Conservation (phyloP, 192 early-diverging fungal genomes). For the Neocallimastix lanati region DNA sequence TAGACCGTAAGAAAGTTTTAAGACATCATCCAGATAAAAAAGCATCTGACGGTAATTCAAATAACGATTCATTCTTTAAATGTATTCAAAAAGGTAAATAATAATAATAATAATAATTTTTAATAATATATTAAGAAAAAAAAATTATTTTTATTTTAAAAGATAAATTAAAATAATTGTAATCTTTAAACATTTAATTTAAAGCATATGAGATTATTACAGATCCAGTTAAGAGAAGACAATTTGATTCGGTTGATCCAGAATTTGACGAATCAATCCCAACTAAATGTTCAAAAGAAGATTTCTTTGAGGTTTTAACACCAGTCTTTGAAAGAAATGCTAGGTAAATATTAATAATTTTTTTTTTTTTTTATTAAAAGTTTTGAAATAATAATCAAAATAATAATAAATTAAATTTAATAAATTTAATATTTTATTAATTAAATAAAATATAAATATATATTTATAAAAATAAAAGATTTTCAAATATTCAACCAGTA, state of each 20-base stretch:
- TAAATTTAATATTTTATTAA: too few species aligned
- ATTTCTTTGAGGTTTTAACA: slow-evolving; percentile 56
- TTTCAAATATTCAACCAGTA: slow-evolving; percentile 79
- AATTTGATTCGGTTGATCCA: slow-evolving; percentile 93
- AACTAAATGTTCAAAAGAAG: slow-evolving; percentile 38
- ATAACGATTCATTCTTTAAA: slow-evolving; percentile 99
- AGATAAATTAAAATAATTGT: too few species aligned
- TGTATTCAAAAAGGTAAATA: slow-evolving; percentile 62
- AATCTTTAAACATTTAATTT: neutral
- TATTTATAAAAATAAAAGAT: slow-evolving; percentile 20
- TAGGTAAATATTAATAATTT: neutral
- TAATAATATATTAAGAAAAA: neutral
- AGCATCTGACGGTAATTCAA: slow-evolving; percentile 35
- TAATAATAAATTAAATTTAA: too few species aligned
- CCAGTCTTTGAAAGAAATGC: slow-evolving; percentile 2
- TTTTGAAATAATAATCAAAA: too few species aligned
- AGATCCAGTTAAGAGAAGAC: slow-evolving; percentile 70
- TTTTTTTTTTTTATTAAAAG: too few species aligned
- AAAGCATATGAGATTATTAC: slow-evolving; percentile 84
- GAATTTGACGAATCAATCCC: slow-evolving; percentile 56
- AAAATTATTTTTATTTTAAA: too few species aligned
- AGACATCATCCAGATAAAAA: slow-evolving; percentile 99
- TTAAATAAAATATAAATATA: too few species aligned
- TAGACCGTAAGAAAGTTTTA: slow-evolving; percentile 75
- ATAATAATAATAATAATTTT: neutral